A percentile compares a stretch with the other conserved stretches of the same genome.
These are phyloP conservation scores for Colletotrichum agaves DNA, from an alignment of 2,329 filamentous ascomycete species.

Conservation along the genomic window DNA sequence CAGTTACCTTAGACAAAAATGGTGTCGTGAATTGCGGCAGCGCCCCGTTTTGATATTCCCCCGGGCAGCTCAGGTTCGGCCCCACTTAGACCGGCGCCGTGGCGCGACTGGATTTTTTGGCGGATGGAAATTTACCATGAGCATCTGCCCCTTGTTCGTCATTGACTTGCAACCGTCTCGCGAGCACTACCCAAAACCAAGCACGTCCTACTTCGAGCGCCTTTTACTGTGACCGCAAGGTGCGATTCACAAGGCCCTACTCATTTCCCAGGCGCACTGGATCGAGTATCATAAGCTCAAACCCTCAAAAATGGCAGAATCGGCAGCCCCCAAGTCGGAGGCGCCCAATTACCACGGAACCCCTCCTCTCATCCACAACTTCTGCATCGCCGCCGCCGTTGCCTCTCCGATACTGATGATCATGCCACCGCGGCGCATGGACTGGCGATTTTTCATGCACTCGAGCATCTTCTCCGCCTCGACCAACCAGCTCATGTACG, in stretches of 20 bases:
- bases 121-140: conserved; percentile 10
- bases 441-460: conserved; percentile 62
- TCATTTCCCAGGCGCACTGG: neutral
- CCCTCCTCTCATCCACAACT: conserved; percentile 56
- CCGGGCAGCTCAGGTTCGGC: neutral
- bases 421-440: conserved; percentile 62
- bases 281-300: neutral
- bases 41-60: no score
- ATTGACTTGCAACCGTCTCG: neutral
- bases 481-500: conserved; percentile 65
- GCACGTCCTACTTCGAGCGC: neutral
- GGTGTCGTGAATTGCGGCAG: no score
- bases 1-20: no score
- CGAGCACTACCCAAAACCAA: neutral
- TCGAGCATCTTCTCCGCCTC: conserved; percentile 61
- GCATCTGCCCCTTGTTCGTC: neutral
- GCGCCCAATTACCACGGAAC: conserved; percentile 34
- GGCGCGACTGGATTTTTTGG: conserved; percentile 17
- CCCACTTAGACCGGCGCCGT: conserved; percentile 21
- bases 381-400: conserved; percentile 59
- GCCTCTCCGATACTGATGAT: conserved; percentile 59
- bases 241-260: neutral
- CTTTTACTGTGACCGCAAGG: neutral
- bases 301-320: conserved; percentile 20
- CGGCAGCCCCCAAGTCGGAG: conserved; percentile 26